Evolutionary conservation across 768 basidiomycete species (phyloP).

Genomic region (Krasilnikovozyma curviuscula): DNA sequence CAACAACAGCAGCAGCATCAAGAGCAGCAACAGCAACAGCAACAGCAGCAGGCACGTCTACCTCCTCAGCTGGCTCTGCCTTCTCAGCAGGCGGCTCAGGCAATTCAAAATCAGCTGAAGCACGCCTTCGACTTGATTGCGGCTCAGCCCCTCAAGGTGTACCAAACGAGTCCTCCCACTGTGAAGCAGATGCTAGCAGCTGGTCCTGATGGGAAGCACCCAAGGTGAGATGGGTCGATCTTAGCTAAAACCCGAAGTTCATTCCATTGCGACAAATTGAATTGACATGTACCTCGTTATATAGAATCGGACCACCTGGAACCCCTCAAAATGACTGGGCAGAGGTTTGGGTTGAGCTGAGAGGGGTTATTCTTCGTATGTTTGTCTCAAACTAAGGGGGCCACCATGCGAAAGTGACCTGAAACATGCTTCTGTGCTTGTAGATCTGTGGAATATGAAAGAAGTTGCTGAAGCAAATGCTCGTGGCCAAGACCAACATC

Average conservation of each 20-base stretch:
- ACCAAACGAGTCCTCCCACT: conserved; percentile 4
- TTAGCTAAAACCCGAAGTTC: too few species aligned
- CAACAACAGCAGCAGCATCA: background rate
- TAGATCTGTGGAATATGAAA: conserved; percentile 28
- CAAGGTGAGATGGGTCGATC: too few species aligned
- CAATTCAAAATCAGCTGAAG: background rate
- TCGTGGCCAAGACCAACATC: conserved; percentile 26
- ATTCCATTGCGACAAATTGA: background rate
- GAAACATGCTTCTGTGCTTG: background rate
- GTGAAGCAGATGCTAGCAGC: conserved; percentile 3
- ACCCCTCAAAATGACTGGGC: conserved; percentile 26
- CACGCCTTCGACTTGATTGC: conserved; percentile 8
- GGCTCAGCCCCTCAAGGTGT: conserved; percentile 11
- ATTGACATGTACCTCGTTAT: background rate
- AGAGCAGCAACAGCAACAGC: conserved; percentile 1
- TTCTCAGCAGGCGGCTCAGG: background rate
- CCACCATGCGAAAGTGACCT: background rate
- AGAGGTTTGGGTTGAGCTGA: conserved; percentile 26
- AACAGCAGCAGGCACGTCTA: background rate
- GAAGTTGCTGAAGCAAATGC: conserved; percentile 25
- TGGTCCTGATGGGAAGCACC: conserved; percentile 8
- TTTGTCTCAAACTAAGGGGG: background rate
- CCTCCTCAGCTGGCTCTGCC: background rate
- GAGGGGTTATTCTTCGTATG: conserved; percentile 25
- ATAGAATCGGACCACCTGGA: conserved; percentile 24